Percentiles rank a stretch among this genome's conserved stretches.
Conservation (phyloP, 2,329 filamentous ascomycete genomes). For the Paracoccidioides lutzii region DNA sequence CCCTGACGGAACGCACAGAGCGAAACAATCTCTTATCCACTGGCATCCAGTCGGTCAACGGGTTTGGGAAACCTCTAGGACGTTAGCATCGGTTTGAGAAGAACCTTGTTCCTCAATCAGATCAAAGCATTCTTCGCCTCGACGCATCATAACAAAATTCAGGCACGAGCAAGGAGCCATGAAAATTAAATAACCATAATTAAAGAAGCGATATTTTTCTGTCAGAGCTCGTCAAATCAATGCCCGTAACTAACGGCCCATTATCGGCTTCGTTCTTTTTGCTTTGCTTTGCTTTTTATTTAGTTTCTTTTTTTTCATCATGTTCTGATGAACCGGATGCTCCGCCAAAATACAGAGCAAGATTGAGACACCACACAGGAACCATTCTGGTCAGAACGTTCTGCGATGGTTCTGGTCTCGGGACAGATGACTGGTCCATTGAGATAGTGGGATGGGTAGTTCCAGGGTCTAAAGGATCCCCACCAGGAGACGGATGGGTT, state of each 20-base stretch:
- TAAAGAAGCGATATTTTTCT: neutral
- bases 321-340: neutral
- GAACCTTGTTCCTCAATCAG: neutral
- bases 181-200: neutral
- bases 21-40: neutral
- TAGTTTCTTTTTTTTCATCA: neutral
- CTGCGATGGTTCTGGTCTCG: conserved; percentile 1
- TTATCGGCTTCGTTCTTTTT: neutral
- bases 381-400: neutral
- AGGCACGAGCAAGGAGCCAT: neutral
- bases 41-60: conserved; percentile 1
- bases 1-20: neutral
- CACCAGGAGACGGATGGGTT: neutral
- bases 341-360: neutral
- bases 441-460: neutral
- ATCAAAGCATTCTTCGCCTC: neutral
- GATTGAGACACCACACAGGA: neutral
- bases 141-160: neutral
- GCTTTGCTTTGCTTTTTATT: neutral
- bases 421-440: neutral
- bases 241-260: neutral
- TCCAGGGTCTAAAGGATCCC: conserved; percentile 1
- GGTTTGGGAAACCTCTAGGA: neutral
- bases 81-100: conserved; percentile 1
- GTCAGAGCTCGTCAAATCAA: neutral